Percentiles rank a stretch among this genome's conserved stretches.
These are phyloP conservation scores for Tetrapisispora iriomotensis DNA, from an alignment of 805 yeast species.

Conservation along the genomic window DNA sequence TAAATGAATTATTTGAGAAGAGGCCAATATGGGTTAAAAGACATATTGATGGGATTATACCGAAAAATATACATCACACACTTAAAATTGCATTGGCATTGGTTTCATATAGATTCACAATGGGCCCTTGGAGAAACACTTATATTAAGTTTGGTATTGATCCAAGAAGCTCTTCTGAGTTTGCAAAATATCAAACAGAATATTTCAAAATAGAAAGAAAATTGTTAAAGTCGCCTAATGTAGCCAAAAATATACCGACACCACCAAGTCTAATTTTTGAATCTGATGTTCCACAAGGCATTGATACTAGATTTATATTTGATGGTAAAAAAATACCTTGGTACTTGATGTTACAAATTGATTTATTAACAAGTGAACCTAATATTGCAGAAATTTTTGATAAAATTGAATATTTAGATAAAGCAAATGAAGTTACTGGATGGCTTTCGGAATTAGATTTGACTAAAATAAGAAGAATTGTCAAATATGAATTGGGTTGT, in stretches of 20 bases:
- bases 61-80: constrained; percentile 33
- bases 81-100: constrained; percentile 75
- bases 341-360: constrained; percentile 66
- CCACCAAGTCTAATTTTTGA: constrained; percentile 27
- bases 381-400: constrained; percentile 40
- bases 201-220: constrained; percentile 44
- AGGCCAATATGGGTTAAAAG: constrained; percentile 84
- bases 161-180: constrained; percentile 48
- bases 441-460: constrained; percentile 65
- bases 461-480: constrained; percentile 53
- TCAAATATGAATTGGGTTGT: constrained; percentile 61
- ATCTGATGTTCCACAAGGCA: constrained; percentile 26
- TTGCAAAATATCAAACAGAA: constrained; percentile 71
- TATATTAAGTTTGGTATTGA: constrained; percentile 71
- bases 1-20: constrained; percentile 42
- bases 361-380: constrained; percentile 59
- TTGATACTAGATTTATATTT: constrained; percentile 47
- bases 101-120: constrained; percentile 68
- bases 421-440: constrained; percentile 39
- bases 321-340: constrained; percentile 63
- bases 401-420: constrained; percentile 44
- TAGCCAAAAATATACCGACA: constrained; percentile 23
- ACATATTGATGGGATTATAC: constrained; percentile 50
- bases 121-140: constrained; percentile 93
- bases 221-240: constrained; percentile 16